These are phyloP conservation scores for Taphrina wiesneri DNA, from an alignment of 1,139 yeast species.

Conservation along the genomic window DNA sequence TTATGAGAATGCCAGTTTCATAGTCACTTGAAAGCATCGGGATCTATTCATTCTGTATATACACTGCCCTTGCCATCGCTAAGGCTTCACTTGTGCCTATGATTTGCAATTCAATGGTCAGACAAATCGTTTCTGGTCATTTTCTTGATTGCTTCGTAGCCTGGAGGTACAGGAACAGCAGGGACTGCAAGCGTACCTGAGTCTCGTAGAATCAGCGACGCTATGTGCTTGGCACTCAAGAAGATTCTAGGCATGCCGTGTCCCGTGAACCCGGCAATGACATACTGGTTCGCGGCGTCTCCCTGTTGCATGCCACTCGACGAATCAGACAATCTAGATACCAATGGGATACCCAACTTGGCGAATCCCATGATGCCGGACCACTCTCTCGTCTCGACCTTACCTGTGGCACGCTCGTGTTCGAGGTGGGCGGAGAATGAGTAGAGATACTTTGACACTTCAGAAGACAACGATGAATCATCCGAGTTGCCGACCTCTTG, in stretches of 20 bases:
- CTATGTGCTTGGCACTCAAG: slow-evolving; percentile 7
- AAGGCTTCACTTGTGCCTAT: not conserved
- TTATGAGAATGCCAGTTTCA: slow-evolving; percentile 55
- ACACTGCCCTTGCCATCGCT: not conserved
- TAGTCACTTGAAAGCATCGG: slow-evolving; percentile 19
- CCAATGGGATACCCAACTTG: slow-evolving; percentile 14
- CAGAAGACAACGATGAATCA: not conserved
- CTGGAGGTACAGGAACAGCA: not conserved
- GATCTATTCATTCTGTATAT: not conserved
- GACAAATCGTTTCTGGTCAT: slow-evolving; percentile 2
- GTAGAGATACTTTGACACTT: not conserved
- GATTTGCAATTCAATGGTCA: not conserved
- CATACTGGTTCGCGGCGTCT: not conserved
- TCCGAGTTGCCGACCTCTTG: slow-evolving; percentile 3
- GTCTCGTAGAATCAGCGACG: not conserved
- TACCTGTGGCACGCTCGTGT: not conserved
- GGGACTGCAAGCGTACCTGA: not conserved
- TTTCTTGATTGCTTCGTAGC: not conserved
- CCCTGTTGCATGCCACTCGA: not conserved
- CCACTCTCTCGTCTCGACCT: slow-evolving; percentile 1
- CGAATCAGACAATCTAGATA: not conserved
- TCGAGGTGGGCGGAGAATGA: not conserved
- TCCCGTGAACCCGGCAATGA: slow-evolving; percentile 13
- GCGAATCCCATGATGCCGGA: slow-evolving; percentile 24
- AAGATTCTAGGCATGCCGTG: slow-evolving; percentile 25